Percentiles rank a stretch among this genome's conserved stretches.
phyloP scores from a whole-genome alignment of 139 green algal species.

The Chloropicon primus region DNA sequence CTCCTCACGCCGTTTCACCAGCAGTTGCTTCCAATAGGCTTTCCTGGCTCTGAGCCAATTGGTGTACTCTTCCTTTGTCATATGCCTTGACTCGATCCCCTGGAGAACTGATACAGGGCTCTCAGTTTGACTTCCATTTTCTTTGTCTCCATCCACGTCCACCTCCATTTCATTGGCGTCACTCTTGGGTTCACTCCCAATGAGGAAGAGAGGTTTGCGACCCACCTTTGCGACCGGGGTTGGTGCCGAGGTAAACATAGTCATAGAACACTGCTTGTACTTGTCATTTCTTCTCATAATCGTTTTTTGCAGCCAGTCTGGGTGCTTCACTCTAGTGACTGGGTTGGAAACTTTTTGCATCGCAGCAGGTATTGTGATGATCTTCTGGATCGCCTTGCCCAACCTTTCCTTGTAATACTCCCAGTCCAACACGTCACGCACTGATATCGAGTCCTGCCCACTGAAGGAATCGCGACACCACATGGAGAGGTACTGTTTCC shows the following conservation, averaged over 20 bases:
- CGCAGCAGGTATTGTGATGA: slow-evolving; percentile 96
- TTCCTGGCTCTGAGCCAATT: not conserved
- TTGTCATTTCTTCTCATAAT: not conserved
- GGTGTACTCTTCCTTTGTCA: not conserved
- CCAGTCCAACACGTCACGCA: slow-evolving; percentile 87
- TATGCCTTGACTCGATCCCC: not conserved
- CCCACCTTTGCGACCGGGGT: not conserved
- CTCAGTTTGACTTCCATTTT: no score
- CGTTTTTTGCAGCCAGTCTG: slow-evolving; percentile 84
- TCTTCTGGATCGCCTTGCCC: slow-evolving; percentile 88
- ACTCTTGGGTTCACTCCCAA: not conserved
- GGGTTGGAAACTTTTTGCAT: slow-evolving; percentile 80
- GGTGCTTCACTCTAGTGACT: slow-evolving; percentile 68
- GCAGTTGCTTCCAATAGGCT: not conserved
- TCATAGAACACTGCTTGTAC: not conserved
- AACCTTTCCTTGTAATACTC: slow-evolving; percentile 91
- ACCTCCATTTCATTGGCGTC: not conserved
- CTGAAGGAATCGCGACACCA: slow-evolving; percentile 61
- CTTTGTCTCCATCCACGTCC: not conserved
- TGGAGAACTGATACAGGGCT: not conserved
- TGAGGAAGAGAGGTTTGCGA: not conserved
- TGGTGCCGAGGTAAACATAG: not conserved
- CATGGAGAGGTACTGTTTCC: slow-evolving; percentile 64
- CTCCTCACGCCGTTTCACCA: not conserved
- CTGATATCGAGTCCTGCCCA: slow-evolving; percentile 30